These are phyloP conservation scores for Beauveria varroae DNA, from an alignment of 2,329 filamentous ascomycete species.

Conservation along the genomic window DNA sequence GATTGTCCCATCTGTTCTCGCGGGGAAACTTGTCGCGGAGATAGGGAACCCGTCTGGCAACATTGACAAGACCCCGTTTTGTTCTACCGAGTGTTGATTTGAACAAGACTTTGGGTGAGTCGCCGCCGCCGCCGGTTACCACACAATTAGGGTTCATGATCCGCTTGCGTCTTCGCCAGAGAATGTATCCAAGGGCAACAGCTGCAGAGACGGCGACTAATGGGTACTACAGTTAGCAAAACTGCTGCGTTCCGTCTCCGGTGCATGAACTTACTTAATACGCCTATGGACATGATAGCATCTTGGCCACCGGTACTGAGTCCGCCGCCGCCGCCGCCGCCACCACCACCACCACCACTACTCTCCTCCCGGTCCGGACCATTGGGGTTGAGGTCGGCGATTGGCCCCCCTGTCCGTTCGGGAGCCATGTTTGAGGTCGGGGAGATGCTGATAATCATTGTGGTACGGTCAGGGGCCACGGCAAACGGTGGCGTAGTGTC, in stretches of 20 bases:
- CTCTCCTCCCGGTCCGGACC: not conserved
- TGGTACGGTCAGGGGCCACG: not conserved
- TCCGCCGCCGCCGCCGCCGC: not conserved
- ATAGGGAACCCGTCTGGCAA: not conserved
- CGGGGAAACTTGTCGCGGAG: not conserved
- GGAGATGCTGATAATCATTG: not conserved
- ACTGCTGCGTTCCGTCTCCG: not conserved
- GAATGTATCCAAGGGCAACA: not conserved
- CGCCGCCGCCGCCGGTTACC: not conserved
- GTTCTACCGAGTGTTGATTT: not conserved
- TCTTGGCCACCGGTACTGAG: not conserved
- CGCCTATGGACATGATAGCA: not conserved
- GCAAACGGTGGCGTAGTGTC: not conserved
- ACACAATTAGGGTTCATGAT: not conserved
- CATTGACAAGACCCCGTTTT: not conserved
- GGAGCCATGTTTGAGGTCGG: not conserved
- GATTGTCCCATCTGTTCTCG: not conserved
- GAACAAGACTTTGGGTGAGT: not conserved
- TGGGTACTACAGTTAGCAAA: not conserved
- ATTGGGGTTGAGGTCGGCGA: not conserved
- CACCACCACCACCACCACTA: not conserved
- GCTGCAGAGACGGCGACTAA: not conserved
- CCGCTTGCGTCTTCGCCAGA: slow-evolving; percentile 7
- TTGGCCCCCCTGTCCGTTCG: not conserved
- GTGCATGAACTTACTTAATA: not conserved